Evolutionary conservation across 1,284 basidiomycete genomes (phyloP).

Genomic region (Inonotus obliquus): DNA sequence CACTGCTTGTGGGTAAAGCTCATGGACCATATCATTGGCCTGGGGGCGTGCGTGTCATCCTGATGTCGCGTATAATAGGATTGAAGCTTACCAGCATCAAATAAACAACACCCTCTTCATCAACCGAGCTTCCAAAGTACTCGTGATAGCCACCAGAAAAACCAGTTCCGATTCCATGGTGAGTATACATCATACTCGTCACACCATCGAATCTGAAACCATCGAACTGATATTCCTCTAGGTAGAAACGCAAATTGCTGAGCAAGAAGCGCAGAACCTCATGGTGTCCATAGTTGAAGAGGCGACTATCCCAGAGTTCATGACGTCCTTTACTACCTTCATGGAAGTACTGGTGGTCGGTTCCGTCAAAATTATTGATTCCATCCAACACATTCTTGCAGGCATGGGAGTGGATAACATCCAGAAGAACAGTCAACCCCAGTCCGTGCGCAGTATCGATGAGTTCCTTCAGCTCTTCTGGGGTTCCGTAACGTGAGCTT

Average conservation of each 20-base stretch:
- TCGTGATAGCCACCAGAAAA: constrained; percentile 98
- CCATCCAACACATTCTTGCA: constrained; percentile 98
- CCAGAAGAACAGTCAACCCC: constrained; percentile 90
- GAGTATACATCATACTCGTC: constrained; percentile 97
- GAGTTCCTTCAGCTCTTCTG: constrained; percentile 94
- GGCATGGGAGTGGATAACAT: constrained; percentile 97
- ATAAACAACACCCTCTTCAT: constrained; percentile 90
- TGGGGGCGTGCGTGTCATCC: constrained; percentile 29
- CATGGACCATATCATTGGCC: constrained; percentile 91
- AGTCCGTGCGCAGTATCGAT: constrained; percentile 93
- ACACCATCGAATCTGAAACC: constrained; percentile 99
- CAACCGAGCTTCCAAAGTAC: constrained; percentile 87
- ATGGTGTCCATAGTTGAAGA: constrained; percentile 95
- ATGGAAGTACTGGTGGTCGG: constrained; percentile 97
- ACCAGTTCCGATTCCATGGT: constrained; percentile 96
- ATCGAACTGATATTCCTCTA: constrained; percentile 94
- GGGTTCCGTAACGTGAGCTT: constrained; percentile 89
- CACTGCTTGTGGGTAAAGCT: constrained; percentile 73
- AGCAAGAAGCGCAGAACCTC: constrained; percentile 94
- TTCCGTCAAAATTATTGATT: constrained; percentile 92
- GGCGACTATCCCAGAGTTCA: constrained; percentile 93
- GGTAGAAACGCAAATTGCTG: constrained; percentile 92
- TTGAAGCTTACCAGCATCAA: constrained; percentile 72
- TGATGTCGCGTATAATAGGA: constrained; percentile 6
- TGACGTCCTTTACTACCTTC: constrained; percentile 87